Base-by-base conservation (phyloP, 1,284 basidiomycete genomes). In the Exsudoporus floridanus region DNA sequence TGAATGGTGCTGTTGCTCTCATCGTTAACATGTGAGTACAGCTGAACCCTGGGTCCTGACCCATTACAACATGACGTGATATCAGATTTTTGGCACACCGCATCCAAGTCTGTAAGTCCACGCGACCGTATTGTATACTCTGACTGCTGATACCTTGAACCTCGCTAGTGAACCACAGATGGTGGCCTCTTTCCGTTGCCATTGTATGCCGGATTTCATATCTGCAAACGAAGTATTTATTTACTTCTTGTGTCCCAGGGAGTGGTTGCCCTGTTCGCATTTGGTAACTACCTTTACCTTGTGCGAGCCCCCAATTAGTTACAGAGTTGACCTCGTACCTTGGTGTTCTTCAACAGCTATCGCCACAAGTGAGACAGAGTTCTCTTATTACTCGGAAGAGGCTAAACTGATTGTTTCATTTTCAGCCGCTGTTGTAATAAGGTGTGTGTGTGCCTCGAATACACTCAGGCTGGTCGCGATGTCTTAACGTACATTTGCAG, bases 31-130 rank as follows among this genome's bases (percentile, higher is more conserved):
- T 37, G 49, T 50, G 16, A 49, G 49, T 28, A 16, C 7, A 27
- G 16, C 19, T 4, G 31, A 35, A 12, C 8, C 3, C 7, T 9
- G 25, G 12, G 5, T 8, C 39, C 30, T 21, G 19, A n/a, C 14
- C 13, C 5, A 19, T 9, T 43, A 46, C 9, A 28, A 27, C n/a
- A n/a, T 49, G 12, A 40, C 8, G 12, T 42, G 7, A 25, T 7
- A 25, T 25, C 7, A 48, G 49, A 31, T 49, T 50, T 23, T 28
- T 47, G 43, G 48, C 45, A 7, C 37, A 48, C 8, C 44, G 49
- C 16, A 50, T 50, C 16, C 48, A 47, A 46, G 14, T 45, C 31
- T 46, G 47, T 49, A 19, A 47, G 48, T 35, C 28, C 16, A 13
- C 10, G 8, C 21, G 33, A n/a, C 16, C 5, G 5, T 10, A 39